These are phyloP conservation scores for Discostella stelligera DNA, from an alignment of 352 stramenopile species.

Conservation along the genomic window DNA sequence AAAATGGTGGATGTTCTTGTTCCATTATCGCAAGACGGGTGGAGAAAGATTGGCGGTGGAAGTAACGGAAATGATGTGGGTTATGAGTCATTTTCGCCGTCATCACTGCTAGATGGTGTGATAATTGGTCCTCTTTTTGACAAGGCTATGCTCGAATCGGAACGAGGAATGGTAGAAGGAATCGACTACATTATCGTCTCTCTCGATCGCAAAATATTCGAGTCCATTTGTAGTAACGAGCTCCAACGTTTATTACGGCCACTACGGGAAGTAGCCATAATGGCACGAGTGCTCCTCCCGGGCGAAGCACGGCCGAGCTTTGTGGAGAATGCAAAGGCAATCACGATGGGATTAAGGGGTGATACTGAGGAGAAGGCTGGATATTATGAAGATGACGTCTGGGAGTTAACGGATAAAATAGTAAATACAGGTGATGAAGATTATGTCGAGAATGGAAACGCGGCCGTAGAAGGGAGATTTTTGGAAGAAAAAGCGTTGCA, in stretches of 20 bases:
- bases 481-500: constrained; percentile 41
- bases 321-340: constrained; percentile 57
- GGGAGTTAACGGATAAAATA: background rate
- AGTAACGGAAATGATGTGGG: background rate
- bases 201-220: constrained; percentile 68
- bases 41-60: constrained; percentile 42
- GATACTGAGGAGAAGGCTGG: constrained; percentile 39
- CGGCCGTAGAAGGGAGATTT: constrained; percentile 15
- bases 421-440: background rate
- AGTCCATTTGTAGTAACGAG: constrained; percentile 65
- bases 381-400: constrained; percentile 9
- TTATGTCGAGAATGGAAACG: constrained; percentile 5
- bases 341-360: constrained; percentile 51
- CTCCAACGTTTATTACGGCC: constrained; percentile 70
- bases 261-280: constrained; percentile 77
- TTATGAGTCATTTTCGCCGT: background rate
- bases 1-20: constrained; percentile 54
- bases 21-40: constrained; percentile 63
- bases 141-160: constrained; percentile 20
- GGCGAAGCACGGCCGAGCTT: constrained; percentile 65
- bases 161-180: constrained; percentile 37
- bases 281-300: constrained; percentile 69
- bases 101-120: constrained; percentile 12
- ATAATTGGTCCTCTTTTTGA: constrained; percentile 41
- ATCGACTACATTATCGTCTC: constrained; percentile 50